Evolutionary conservation across 208 protist genomes (phyloP).

Genomic region (Leishmania martiniquensis): DNA sequence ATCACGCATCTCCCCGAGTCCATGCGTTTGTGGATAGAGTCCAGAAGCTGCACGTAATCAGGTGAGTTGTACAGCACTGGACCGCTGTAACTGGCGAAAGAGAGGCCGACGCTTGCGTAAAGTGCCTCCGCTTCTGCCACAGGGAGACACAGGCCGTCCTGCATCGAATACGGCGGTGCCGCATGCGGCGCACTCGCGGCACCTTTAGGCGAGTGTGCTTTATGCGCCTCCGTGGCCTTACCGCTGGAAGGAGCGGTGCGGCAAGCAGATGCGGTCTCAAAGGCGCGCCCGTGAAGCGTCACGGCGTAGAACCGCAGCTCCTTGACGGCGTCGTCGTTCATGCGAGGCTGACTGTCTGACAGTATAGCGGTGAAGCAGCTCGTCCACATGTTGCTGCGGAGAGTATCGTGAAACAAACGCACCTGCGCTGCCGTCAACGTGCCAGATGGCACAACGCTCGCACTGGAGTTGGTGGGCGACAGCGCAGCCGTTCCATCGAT

Average conservation of each 20-base stretch:
- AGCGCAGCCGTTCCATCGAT: background rate
- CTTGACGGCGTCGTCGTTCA: slow-evolving; percentile 40
- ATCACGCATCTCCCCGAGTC: slow-evolving; percentile 66
- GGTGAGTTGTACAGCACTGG: slow-evolving; percentile 19
- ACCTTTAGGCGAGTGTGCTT: background rate
- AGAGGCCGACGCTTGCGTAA: slow-evolving; percentile 37
- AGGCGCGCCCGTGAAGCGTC: slow-evolving; percentile 22
- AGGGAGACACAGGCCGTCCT: slow-evolving; percentile 34
- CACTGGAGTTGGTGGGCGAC: background rate
- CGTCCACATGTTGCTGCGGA: slow-evolving; percentile 37
- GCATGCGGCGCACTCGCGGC: background rate
- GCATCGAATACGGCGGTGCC: slow-evolving; percentile 5
- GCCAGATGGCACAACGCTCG: background rate
- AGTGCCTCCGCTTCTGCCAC: slow-evolving; percentile 21
- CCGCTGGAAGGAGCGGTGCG: background rate
- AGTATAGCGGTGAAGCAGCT: slow-evolving; percentile 61
- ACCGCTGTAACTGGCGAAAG: slow-evolving; percentile 23
- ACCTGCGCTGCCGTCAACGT: slow-evolving; percentile 13
- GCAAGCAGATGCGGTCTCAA: background rate
- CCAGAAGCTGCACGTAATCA: slow-evolving; percentile 34
- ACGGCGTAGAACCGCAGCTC: slow-evolving; percentile 59
- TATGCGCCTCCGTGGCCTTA: background rate
- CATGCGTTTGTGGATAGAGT: slow-evolving; percentile 33
- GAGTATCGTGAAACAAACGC: slow-evolving; percentile 28
- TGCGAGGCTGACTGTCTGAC: slow-evolving; percentile 46